Conservation (phyloP, 768 basidiomycete genomes). For the Russula vinacea region DNA sequence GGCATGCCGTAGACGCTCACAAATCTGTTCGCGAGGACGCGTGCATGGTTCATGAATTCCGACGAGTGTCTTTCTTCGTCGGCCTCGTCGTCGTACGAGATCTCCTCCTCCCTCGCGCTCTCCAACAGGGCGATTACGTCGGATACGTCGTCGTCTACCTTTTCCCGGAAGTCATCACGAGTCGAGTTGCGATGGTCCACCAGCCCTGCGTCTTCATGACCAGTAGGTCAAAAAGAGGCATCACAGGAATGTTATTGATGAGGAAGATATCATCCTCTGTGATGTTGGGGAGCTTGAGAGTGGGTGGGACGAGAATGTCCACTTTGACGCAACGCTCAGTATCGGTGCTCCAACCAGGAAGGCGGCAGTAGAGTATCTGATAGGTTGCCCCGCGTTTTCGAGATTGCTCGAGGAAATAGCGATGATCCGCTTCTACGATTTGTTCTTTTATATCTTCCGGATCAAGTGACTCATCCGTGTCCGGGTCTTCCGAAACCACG, state of each 20-base stretch:
- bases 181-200: not conserved
- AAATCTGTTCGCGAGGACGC: not conserved
- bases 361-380: slow-evolving; percentile 9
- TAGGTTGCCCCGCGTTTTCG: not conserved
- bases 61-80: not conserved
- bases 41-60: not conserved
- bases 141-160: not conserved
- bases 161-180: slow-evolving; percentile 1
- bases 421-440: slow-evolving; percentile 3
- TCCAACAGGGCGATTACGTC: slow-evolving; percentile 16
- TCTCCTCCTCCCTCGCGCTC: not conserved
- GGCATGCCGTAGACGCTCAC: not conserved
- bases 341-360: not conserved
- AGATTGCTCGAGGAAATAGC: slow-evolving; percentile 15
- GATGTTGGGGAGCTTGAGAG: not conserved
- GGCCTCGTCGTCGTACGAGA: not conserved
- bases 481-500: not conserved
- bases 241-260: slow-evolving; percentile 6
- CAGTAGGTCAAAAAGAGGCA: slow-evolving; percentile 21
- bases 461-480: not conserved
- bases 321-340: slow-evolving; percentile 2
- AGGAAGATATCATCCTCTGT: accelerated
- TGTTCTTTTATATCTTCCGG: not conserved
- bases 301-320: slow-evolving; percentile 19
- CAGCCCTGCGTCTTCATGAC: slow-evolving; percentile 22